Base-by-base conservation (phyloP, 2,329 filamentous ascomycete genomes). In the Metarhizium sp. region DNA sequence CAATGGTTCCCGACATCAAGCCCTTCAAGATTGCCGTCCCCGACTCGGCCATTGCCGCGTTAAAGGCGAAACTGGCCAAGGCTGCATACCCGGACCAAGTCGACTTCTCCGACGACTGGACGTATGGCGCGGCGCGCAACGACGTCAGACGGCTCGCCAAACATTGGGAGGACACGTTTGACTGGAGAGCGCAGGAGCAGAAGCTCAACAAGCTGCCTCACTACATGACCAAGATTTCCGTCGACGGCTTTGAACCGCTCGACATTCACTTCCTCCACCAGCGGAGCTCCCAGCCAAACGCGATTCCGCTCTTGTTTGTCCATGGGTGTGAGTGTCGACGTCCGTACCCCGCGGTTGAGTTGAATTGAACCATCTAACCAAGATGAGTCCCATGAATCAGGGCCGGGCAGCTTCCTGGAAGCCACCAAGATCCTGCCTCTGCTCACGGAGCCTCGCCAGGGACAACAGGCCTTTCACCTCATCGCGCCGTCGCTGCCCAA, bases 351-450 rank as follows among this genome's bases (percentile, higher is more conserved):
- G 25, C 25, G 25, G 20, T 4, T 4, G 25, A 25, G 25, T 25
- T 25, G 3, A 25, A 25, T 25, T 18, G 43, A 2, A 3, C 1
- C 16, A 6, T 43, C 42, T 45, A 16, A 40, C 38, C 11, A 16
- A 13, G 6, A 32, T 11, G 5, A 11, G 1, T 18, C 42, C 20
- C 1, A 4, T 25, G 32, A 11, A 2, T 1, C 4, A 70, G 68
- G 82, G 81, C 87, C 87, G 0, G 86, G 87, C 1, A 85, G 79
- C 59, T 88, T 87, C 64, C 65, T 86, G 50, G 86, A 90, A 68
- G 83, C 82, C 2, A 69, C 72, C 20, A 88, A 86, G 63, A 70
- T 89, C 49, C 71, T 90, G 6, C 75, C 74, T 1, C 68, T 75
- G 0, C 67, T 80, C 14, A 67, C 68, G 0, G 64, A 69, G 2